Base-by-base conservation (phyloP, 257 asterid species). In the Fraxinus quadrangulata region DNA sequence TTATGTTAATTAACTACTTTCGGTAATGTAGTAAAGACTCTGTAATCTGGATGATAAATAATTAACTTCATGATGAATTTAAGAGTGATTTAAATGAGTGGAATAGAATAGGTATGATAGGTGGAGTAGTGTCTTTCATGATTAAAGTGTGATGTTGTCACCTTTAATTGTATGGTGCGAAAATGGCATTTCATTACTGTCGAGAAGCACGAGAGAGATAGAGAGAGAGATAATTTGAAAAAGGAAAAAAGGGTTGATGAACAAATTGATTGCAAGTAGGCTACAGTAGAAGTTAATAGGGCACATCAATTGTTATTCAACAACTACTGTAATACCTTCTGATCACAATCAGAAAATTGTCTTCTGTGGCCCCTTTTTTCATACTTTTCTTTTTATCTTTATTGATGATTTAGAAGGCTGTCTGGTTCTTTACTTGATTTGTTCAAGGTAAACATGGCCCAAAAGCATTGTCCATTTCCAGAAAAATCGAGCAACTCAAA, bases 91-190 rank as follows among this genome's bases (percentile, higher is more conserved):
- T 74, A 73, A 39, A 21, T 61, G 69, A 51, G 72, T 51, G 68
- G 66, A 77, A 51, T 74, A 70, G 26, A 79, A 84, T 61, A 73
- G 77, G 71, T 71, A 80, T 77, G 81, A 70, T 14, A 67, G 74
- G 71, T 28, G 81, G 16, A 79, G 71, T 11, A 74, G 75, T 78
- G 87, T 34, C 39, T 75, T 63, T 89, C 89, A 90, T 90, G 90
- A 92, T 90, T 89, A 87, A 84, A 87, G 89, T 79, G 80, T 87
- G 91, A 85, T 79, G 75, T 4, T 33, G 68, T 72, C 72, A 78
- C 86, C 80, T 78, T 85, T 77, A 37, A 66, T 75, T 74, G 76
- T 71, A 34, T 81, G 76, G 79, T 74, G 81, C 71, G 84, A 75
- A 85, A 85, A 81, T 84, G 76, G 79, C 85, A 85, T 84, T 85